Percentiles rank a stretch among this genome's conserved stretches.
Conservation (phyloP, 106 monocot genomes). For the Acorus calamus region DNA sequence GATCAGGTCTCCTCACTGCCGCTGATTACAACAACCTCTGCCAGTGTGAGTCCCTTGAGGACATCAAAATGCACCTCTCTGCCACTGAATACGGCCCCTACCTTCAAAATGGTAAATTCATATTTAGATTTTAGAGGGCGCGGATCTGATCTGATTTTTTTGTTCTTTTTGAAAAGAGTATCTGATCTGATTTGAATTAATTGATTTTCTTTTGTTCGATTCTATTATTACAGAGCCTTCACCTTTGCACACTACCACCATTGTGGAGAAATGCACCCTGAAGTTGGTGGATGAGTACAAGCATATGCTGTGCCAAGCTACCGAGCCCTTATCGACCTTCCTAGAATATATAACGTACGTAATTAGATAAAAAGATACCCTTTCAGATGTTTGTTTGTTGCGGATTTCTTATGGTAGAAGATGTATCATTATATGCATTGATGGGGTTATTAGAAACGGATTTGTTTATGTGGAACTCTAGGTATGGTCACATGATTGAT, state of each 20-base stretch:
- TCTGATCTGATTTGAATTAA: not conserved
- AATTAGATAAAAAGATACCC: no score
- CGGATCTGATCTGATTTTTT: not conserved
- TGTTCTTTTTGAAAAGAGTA: no score
- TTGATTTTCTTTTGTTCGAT: not conserved
- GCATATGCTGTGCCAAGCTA: constrained; percentile 94
- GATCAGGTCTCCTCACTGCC: constrained; percentile 76
- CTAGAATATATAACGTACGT: constrained; percentile 83
- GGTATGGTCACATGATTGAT: constrained; percentile 98
- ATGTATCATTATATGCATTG: not conserved
- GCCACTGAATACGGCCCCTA: constrained; percentile 91
- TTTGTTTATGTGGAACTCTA: constrained; percentile 12
- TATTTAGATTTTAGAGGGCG: not conserved
- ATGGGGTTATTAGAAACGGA: not conserved
- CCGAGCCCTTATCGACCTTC: constrained; percentile 83
- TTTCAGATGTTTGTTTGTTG: not conserved
- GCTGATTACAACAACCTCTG: constrained; percentile 95
- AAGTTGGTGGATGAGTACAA: constrained; percentile 93
- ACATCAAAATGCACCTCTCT: constrained; percentile 96
- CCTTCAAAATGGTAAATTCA: constrained; percentile 77
- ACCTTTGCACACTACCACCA: constrained; percentile 89
- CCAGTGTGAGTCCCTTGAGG: constrained; percentile 91
- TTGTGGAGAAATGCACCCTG: constrained; percentile 95
- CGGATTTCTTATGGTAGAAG: not conserved
- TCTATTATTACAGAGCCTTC: constrained; percentile 64